Percentiles rank a stretch among this genome's conserved stretches.
Conservation (phyloP, 352 stramenopile species). For the Phytopythium kandeliae region DNA sequence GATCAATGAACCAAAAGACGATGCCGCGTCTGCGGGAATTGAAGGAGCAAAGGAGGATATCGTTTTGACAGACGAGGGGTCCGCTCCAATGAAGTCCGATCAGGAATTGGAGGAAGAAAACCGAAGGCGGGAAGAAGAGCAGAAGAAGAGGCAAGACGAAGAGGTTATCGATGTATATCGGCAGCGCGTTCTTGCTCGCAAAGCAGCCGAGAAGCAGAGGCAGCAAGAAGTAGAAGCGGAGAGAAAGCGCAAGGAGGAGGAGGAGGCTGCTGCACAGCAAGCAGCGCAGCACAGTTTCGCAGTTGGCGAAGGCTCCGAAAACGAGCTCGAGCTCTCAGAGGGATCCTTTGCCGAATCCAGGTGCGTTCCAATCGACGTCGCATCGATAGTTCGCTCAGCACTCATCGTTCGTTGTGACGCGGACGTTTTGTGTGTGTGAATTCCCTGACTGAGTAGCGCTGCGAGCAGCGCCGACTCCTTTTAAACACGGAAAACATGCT, state of each 20-base stretch:
- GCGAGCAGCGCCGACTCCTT: slow-evolving; percentile 55
- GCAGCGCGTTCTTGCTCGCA: slow-evolving; percentile 54
- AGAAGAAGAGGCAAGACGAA: slow-evolving; percentile 58
- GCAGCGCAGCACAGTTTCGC: slow-evolving; percentile 7
- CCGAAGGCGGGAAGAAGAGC: slow-evolving; percentile 23
- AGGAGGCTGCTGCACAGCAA: slow-evolving; percentile 14
- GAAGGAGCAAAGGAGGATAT: neutral
- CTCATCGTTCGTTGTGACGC: too few relatives aligned
- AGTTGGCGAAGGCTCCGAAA: slow-evolving; percentile 26
- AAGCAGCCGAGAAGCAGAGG: slow-evolving; percentile 55
- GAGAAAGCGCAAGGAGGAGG: slow-evolving; percentile 24
- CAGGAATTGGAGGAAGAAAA: slow-evolving; percentile 16
- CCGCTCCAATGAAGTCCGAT: neutral
- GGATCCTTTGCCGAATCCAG: slow-evolving; percentile 67
- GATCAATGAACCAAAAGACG: too few relatives aligned
- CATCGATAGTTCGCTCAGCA: too few relatives aligned
- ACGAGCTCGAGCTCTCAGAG: slow-evolving; percentile 51
- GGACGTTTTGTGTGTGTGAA: too few relatives aligned
- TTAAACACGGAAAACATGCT: too few relatives aligned
- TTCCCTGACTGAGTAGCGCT: slow-evolving; percentile 17
- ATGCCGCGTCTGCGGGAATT: neutral
- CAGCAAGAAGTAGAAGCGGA: slow-evolving; percentile 36
- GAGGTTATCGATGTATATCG: slow-evolving; percentile 53
- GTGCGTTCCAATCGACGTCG: slow-evolving; percentile 21
- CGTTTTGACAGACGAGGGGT: neutral